Evolutionary conservation across 345 rosid species (phyloP).

Genomic region (Adansonia digitata): DNA sequence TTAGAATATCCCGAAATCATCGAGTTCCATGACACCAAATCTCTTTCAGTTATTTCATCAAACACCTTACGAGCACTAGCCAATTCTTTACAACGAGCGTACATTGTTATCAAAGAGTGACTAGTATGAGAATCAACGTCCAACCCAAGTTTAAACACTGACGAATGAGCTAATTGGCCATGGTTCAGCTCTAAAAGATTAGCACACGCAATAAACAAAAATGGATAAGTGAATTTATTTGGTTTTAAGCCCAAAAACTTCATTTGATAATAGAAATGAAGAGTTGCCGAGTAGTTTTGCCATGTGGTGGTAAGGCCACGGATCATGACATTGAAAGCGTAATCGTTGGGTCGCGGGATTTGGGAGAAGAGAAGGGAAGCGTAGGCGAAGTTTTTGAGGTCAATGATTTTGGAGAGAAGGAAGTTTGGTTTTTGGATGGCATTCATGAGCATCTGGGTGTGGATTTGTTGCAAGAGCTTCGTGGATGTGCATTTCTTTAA

Average conservation of each 20-base stretch:
- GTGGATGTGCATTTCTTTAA: slow-evolving; percentile 38
- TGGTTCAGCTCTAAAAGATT: slow-evolving; percentile 38
- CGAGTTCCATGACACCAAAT: slow-evolving; percentile 82
- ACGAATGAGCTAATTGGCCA: slow-evolving; percentile 54
- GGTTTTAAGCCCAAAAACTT: slow-evolving; percentile 48
- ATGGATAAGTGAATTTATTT: slow-evolving; percentile 70
- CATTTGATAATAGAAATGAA: slow-evolving; percentile 53
- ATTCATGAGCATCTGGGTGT: slow-evolving; percentile 58
- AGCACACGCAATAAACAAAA: slow-evolving; percentile 60
- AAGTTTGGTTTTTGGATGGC: slow-evolving; percentile 49
- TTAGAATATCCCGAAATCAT: slow-evolving; percentile 82
- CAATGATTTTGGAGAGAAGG: slow-evolving; percentile 62
- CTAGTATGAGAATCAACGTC: slow-evolving; percentile 44
- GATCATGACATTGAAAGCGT: slow-evolving; percentile 77
- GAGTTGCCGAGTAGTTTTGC: slow-evolving; percentile 36
- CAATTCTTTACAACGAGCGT: slow-evolving; percentile 38
- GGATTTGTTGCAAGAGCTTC: slow-evolving; percentile 51
- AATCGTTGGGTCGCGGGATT: slow-evolving; percentile 52
- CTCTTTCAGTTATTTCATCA: slow-evolving; percentile 55
- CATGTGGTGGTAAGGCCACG: slow-evolving; percentile 62
- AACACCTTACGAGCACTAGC: slow-evolving; percentile 57
- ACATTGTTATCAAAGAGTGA: slow-evolving; percentile 69
- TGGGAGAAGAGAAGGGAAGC: slow-evolving; percentile 55
- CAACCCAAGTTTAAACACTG: slow-evolving; percentile 54
- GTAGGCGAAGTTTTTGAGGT: slow-evolving; percentile 48